Evolutionary conservation across 2,329 filamentous ascomycete species (phyloP).

Genomic region (Myriosclerotinia scirpicola): DNA sequence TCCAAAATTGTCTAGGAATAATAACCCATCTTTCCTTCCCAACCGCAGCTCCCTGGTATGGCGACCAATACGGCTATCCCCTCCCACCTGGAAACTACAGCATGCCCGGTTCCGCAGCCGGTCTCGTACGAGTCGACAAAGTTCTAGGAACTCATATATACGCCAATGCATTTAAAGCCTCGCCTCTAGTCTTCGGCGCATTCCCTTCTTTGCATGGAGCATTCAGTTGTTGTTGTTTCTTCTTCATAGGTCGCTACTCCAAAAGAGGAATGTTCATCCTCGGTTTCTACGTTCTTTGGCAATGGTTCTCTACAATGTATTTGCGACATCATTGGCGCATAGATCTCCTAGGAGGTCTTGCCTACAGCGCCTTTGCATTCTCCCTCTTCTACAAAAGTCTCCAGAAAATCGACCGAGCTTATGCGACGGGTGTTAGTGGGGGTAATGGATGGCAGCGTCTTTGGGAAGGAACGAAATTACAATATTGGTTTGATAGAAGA

Average conservation of each 20-base stretch:
- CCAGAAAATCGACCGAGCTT: conserved; percentile 35
- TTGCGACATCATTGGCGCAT: conserved; percentile 94
- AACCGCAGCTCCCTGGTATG: conserved; percentile 93
- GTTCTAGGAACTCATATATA: conserved; percentile 88
- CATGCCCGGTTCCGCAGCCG: conserved; percentile 84
- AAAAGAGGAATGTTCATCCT: conserved; percentile 69
- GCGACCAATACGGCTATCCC: conserved; percentile 73
- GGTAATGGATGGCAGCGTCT: conserved; percentile 38
- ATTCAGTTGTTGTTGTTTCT: conserved; percentile 91
- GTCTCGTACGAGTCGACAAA: conserved; percentile 81
- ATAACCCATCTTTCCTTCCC: conserved; percentile 85
- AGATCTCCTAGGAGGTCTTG: conserved; percentile 80
- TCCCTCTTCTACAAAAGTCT: conserved; percentile 45
- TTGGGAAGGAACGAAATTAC: conserved; percentile 33
- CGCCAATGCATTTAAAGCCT: conserved; percentile 85
- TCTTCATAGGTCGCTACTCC: conserved; percentile 54
- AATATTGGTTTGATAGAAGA: conserved; percentile 34
- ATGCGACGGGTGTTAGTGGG: conserved; percentile 33
- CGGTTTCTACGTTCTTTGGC: conserved; percentile 73
- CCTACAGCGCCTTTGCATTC: conserved; percentile 74
- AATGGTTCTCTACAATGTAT: conserved; percentile 98
- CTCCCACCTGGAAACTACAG: conserved; percentile 87
- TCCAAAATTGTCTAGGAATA: conserved; percentile 86
- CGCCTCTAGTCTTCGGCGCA: conserved; percentile 86
- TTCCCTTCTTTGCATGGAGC: conserved; percentile 93